A percentile compares a stretch with the other conserved stretches of the same genome.
phyloP scores from a whole-genome alignment of 768 basidiomycete genomes.

The Lentinula lateritia region DNA sequence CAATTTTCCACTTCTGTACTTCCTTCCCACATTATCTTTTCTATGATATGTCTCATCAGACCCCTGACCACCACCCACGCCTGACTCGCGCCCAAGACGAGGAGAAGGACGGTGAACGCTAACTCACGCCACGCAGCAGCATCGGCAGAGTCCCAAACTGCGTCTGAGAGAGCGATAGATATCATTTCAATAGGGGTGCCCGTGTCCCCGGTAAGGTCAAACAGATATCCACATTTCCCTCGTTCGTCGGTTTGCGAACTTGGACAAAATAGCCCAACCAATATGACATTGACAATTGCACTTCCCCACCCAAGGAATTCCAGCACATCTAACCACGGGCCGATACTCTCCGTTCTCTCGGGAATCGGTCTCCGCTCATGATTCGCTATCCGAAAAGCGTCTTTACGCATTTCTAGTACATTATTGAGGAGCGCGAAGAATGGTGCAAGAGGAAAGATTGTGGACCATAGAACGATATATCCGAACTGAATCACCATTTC shows the following conservation, averaged over 20 bases:
- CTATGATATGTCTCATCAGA: conserved; percentile 61
- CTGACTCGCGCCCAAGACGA: conserved; percentile 84
- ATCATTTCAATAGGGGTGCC: background rate
- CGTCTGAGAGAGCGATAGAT: background rate
- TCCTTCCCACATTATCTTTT: conserved; percentile 73
- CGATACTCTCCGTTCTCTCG: conserved; percentile 83
- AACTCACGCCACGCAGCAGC: conserved; percentile 41
- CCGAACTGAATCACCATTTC: conserved; percentile 98
- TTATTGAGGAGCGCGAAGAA: conserved; percentile 91
- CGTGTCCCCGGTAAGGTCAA: background rate
- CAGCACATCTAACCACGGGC: conserved; percentile 89
- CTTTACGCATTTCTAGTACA: conserved; percentile 83
- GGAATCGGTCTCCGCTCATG: conserved; percentile 85
- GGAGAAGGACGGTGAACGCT: conserved; percentile 57
- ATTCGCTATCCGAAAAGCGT: conserved; percentile 91
- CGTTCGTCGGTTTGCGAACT: conserved; percentile 5
- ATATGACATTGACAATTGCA: conserved; percentile 81
- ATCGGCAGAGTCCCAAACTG: conserved; percentile 4
- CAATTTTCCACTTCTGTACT: conserved; percentile 59
- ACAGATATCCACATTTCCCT: background rate
- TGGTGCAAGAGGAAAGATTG: conserved; percentile 90
- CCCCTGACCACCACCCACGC: conserved; percentile 68
- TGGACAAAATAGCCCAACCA: conserved; percentile 86
- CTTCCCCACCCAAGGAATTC: conserved; percentile 87
- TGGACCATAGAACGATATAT: conserved; percentile 87